phyloP scores from a whole-genome alignment of 768 basidiomycete genomes.

The Pisolithus marmoratus region DNA sequence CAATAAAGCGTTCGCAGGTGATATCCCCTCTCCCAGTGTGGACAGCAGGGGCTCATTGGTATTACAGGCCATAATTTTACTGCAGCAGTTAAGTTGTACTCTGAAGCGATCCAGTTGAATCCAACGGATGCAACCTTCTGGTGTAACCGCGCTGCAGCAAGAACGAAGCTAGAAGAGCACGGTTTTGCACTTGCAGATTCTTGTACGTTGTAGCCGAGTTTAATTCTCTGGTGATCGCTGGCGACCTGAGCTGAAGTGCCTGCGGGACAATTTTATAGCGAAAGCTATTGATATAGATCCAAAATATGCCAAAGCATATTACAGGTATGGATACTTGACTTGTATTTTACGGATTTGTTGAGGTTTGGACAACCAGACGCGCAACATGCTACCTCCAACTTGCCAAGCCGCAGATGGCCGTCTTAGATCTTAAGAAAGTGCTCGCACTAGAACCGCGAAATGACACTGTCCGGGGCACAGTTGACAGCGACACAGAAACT shows the following conservation, averaged over 20 bases:
- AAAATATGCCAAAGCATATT: conserved; percentile 86
- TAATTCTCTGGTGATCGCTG: not conserved
- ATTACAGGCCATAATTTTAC: conserved; percentile 68
- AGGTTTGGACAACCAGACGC: conserved; percentile 43
- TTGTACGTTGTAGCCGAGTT: conserved; percentile 43
- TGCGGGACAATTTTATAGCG: conserved; percentile 34
- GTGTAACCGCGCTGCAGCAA: conserved; percentile 90
- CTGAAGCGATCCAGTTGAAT: conserved; percentile 80
- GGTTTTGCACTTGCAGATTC: conserved; percentile 89
- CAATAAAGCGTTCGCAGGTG: conserved; percentile 81
- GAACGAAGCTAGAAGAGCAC: conserved; percentile 91
- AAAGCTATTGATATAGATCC: conserved; percentile 86
- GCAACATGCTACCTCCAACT: conserved; percentile 90
- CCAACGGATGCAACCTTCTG: conserved; percentile 85
- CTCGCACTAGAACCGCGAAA: conserved; percentile 83
- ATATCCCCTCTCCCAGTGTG: conserved; percentile 12
- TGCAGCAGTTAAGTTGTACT: conserved; percentile 72
- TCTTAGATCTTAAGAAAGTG: conserved; percentile 84
- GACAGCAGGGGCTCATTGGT: not conserved
- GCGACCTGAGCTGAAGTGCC: conserved; percentile 13
- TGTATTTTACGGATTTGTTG: not conserved
- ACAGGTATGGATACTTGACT: conserved; percentile 45
- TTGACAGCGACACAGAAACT: conserved; percentile 87
- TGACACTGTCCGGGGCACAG: conserved; percentile 70
- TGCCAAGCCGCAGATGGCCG: conserved; percentile 78